Base-by-base conservation (phyloP, 495 filamentous ascomycete genomes). In the Chaetomium cochliodes region DNA sequence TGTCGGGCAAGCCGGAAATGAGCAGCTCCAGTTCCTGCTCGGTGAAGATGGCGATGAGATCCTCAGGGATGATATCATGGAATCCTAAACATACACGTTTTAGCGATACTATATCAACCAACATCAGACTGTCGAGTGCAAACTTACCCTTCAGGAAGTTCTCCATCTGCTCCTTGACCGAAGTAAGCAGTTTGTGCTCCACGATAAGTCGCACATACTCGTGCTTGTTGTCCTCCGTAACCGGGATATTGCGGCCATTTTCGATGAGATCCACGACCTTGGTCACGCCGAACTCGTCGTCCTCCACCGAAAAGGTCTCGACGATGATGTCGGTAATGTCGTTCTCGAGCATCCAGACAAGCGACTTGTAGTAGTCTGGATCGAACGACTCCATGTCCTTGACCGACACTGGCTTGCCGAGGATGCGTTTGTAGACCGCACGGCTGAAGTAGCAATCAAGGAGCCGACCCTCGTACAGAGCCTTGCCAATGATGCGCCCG, bases 351-450 rank as follows among this genome's bases (percentile, higher is more conserved):
- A 99, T 97, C 94, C 94, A 99, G 47, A 92, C 84, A 9, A 99
- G 85, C n/a, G 93, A 97, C 74, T 99, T 98, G 84, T 97, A 97
- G 80, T 98, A 98, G 67, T 98, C 92, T 25, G 96, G 87, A 76
- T 99, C 94, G 58, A 99, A 88, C 16, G 94, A 97, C 75, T 99
- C 94, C 94, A 99, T 98, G 67, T 99, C 94, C 81, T 98, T 99
- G 76, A 98, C 90, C 5, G 92, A 97, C 39, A 97, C 94, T 7
- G 92, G 84, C 70, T 94, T 92, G 65, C 96, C 91, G 39, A 99
- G 85, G 63, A 99, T 97, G 65, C 89, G 87, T 81, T 97, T 98
- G 81, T 99, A 99, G 56, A 99, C 96, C 9, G 96, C 94, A 71
- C 94, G 86, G 77, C 92, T 96, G 82, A 99, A 99, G 83, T 98